Conservation (phyloP, 805 yeast species). For the Metschnikowia cerradonensis region DNA sequence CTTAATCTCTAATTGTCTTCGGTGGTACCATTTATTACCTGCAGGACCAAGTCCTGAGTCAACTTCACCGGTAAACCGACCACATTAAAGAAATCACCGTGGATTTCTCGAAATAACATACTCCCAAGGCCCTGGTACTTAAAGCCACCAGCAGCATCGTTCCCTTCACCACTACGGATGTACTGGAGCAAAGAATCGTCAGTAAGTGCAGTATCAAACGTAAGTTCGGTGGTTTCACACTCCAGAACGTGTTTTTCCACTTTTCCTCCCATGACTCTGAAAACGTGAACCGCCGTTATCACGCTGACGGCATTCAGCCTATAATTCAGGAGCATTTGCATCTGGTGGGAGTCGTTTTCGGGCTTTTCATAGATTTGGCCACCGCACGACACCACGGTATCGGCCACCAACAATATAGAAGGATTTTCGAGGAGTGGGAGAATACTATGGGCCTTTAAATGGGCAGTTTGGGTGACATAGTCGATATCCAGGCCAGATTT, state of each 20-base stretch:
- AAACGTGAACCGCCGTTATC: slow-evolving; percentile 32
- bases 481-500: slow-evolving; percentile 44
- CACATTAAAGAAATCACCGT: slow-evolving; percentile 82
- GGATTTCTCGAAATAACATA: slow-evolving; percentile 53
- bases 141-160: slow-evolving; percentile 89
- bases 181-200: slow-evolving; percentile 59
- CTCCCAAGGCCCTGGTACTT: slow-evolving; percentile 75
- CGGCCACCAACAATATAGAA: slow-evolving; percentile 57
- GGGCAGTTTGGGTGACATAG: slow-evolving; percentile 71
- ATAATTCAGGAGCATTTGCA: slow-evolving; percentile 27
- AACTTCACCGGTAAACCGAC: slow-evolving; percentile 74
- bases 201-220: slow-evolving; percentile 44
- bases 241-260: slow-evolving; percentile 3
- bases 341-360: slow-evolving; percentile 23
- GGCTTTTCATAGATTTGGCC: slow-evolving; percentile 80
- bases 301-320: slow-evolving; percentile 24
- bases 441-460: slow-evolving; percentile 63
- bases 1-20: no score
- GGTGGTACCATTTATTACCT: background rate
- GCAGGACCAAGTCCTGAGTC: background rate
- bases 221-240: slow-evolving; percentile 40
- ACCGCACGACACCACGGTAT: slow-evolving; percentile 65
- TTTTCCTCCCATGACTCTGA: slow-evolving; percentile 13
- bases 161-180: slow-evolving; percentile 68
- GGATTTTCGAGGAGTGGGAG: slow-evolving; percentile 35